These are phyloP conservation scores for Saturnispora halmiae DNA, from an alignment of 805 yeast genomes.

Conservation along the genomic window DNA sequence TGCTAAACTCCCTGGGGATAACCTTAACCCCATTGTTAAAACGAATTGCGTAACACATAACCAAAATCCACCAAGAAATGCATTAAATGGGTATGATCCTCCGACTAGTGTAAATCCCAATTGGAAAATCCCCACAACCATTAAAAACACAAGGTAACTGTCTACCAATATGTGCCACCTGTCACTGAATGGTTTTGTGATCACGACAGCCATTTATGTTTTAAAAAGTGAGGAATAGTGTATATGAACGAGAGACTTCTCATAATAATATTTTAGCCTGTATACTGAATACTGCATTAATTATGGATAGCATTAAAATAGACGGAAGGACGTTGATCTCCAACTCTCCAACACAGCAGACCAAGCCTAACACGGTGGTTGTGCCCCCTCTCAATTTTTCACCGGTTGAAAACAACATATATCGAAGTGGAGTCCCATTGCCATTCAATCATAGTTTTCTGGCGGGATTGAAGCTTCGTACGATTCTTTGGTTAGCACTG, in stretches of 20 bases:
- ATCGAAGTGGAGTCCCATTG: constrained; percentile 91
- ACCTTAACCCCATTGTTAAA: constrained; percentile 68
- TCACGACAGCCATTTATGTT: constrained; percentile 19
- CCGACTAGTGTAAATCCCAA: constrained; percentile 66
- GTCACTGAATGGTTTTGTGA: constrained; percentile 14
- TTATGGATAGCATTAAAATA: constrained; percentile 4
- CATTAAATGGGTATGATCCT: constrained; percentile 94
- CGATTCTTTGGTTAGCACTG: constrained; percentile 88
- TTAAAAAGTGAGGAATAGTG: not conserved
- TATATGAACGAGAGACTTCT: not conserved
- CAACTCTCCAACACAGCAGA: not conserved
- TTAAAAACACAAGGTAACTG: constrained; percentile 63
- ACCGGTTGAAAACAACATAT: constrained; percentile 82
- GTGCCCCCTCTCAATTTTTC: constrained; percentile 95
- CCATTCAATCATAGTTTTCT: constrained; percentile 86
- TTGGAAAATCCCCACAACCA: constrained; percentile 67
- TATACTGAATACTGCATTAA: not conserved
- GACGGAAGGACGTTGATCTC: constrained; percentile 2
- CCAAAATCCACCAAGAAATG: constrained; percentile 87
- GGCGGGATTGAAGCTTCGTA: constrained; percentile 59
- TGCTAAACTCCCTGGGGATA: constrained; percentile 38
- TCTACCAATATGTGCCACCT: constrained; percentile 61
- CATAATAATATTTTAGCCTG: not conserved
- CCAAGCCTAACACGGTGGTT: constrained; percentile 54
- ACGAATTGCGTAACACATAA: constrained; percentile 95